Evolutionary conservation across 352 stramenopile genomes (phyloP), one percentile per base, ranked within the genome.

Genomic region (Halophytophthora batemanensis): DNA sequence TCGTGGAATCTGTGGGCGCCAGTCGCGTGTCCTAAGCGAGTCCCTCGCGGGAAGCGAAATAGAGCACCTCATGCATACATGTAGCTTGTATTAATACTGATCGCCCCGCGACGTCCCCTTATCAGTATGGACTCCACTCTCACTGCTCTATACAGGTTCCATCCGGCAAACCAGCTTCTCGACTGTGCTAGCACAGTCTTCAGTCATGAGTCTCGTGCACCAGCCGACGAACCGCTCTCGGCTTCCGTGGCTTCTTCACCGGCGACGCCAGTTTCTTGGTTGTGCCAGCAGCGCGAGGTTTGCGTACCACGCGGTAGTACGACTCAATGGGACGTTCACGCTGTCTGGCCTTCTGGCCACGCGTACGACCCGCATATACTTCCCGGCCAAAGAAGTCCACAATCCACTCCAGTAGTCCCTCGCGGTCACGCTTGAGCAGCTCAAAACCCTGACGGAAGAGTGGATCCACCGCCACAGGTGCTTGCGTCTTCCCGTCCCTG

Each of bases 371-470:
- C 8, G 65, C 68, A 38, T 75, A 66, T 18, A 79, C 63, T 43
- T 85, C 69, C 33, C 88, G 68, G 3, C 77, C 72, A 19, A 93
- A 87, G 53, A 90, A 90, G 34, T 74, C 58, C 14, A 77, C 64
- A 22, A 93, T 77, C 80, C 80, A 95, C 51, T 76, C 71, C 2
- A 90, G 41, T 51, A 90, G 81, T 8, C 73, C 73, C 17, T 95
- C 82, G 23, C 83, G 75, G 6, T 74, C 85, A n/a, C 74, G 67
- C 41, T 81, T 82, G 7, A 95, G 62, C 14, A 95, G 60, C 37
- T 92, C 82, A 45, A 95, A 87, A 1, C 85, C 85, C 19, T 68
- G 59, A 17, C 77, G 78, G 49, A 95, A 95, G 11, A 95, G 71
- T 14, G 85, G 85, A 54, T 95, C 85, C 12, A 92, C 76, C 31